A percentile compares a stretch with the other conserved stretches of the same genome.
These are phyloP conservation scores for Fusarium transvaalense DNA, from an alignment of 2,329 filamentous ascomycete genomes.

Conservation along the genomic window DNA sequence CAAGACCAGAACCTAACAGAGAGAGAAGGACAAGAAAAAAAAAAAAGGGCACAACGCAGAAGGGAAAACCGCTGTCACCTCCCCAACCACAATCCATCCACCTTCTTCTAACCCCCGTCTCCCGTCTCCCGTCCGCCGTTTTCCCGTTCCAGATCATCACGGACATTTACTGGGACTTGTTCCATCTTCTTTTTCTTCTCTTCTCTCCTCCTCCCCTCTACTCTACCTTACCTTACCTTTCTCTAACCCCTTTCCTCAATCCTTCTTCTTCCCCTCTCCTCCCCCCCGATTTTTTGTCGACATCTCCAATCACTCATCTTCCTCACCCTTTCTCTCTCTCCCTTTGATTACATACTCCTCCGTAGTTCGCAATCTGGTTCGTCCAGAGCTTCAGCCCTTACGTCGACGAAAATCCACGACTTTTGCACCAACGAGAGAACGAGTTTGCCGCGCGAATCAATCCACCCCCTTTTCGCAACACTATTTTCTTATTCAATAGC, in stretches of 20 bases:
- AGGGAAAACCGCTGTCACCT: slow-evolving; percentile 47
- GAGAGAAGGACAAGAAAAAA: neutral
- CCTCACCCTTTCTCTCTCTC: slow-evolving; percentile 18
- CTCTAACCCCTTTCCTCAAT: slow-evolving; percentile 34
- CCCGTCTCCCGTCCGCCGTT: slow-evolving; percentile 47
- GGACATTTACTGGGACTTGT: slow-evolving; percentile 42
- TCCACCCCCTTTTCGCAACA: slow-evolving; percentile 16
- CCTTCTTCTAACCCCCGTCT: slow-evolving; percentile 35
- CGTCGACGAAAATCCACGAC: slow-evolving; percentile 38
- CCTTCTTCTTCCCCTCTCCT: slow-evolving; percentile 21
- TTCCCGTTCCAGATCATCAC: slow-evolving; percentile 47
- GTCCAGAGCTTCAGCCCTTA: slow-evolving; percentile 33
- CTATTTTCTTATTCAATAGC: slow-evolving; percentile 11
- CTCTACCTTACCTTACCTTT: slow-evolving; percentile 6
- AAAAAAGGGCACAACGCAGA: slow-evolving; percentile 29
- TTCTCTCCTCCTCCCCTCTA: slow-evolving; percentile 27
- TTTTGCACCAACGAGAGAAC: slow-evolving; percentile 32
- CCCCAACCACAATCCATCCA: slow-evolving; percentile 46
- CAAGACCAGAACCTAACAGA: slow-evolving; percentile 31
- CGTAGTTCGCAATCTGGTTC: slow-evolving; percentile 26
- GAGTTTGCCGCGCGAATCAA: slow-evolving; percentile 22
- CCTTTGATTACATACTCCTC: slow-evolving; percentile 29
- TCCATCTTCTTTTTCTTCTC: slow-evolving; percentile 36
- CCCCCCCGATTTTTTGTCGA: slow-evolving; percentile 29
- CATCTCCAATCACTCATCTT: slow-evolving; percentile 1